phyloP scores from a whole-genome alignment of 495 filamentous ascomycete species.

The Trichocladium antarcticum region DNA sequence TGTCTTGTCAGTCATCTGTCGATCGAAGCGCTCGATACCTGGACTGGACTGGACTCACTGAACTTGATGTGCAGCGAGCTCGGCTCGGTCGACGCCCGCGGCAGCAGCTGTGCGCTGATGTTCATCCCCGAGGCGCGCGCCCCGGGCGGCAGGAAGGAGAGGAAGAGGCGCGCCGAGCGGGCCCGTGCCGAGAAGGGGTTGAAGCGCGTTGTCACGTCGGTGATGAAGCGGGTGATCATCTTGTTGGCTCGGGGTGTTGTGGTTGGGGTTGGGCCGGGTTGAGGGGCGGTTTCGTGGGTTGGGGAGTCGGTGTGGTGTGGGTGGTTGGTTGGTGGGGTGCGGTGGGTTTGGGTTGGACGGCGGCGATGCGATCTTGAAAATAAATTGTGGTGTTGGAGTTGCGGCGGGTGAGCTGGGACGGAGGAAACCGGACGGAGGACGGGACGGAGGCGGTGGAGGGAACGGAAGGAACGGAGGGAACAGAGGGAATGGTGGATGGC shows the following conservation, averaged over 20 bases:
- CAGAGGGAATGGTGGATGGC: neutral
- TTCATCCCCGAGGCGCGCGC: slow-evolving; percentile 58
- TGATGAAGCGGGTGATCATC: slow-evolving; percentile 86
- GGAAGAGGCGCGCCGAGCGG: slow-evolving; percentile 74
- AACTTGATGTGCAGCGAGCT: slow-evolving; percentile 66
- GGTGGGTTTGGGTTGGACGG: neutral
- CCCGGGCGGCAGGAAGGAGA: slow-evolving; percentile 73
- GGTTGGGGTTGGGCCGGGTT: neutral
- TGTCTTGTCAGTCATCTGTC: slow-evolving; percentile 5
- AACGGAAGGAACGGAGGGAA: neutral
- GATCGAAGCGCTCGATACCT: too few species aligned
- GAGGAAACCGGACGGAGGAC: slow-evolving; percentile 5
- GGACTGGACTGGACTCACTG: too few species aligned
- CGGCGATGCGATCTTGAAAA: too few species aligned
- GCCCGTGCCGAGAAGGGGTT: slow-evolving; percentile 75
- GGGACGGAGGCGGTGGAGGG: neutral
- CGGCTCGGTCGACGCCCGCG: slow-evolving; percentile 49
- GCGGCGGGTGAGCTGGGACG: slow-evolving; percentile 1
- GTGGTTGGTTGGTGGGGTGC: neutral
- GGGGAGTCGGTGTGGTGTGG: neutral
- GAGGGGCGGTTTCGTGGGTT: neutral
- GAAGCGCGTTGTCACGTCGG: slow-evolving; percentile 71
- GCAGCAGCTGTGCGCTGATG: slow-evolving; percentile 69
- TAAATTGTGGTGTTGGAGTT: slow-evolving; percentile 7
- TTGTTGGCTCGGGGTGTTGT: slow-evolving; percentile 16